These are phyloP conservation scores for Albugo candida DNA, from an alignment of 352 stramenopile species.

Conservation along the genomic window DNA sequence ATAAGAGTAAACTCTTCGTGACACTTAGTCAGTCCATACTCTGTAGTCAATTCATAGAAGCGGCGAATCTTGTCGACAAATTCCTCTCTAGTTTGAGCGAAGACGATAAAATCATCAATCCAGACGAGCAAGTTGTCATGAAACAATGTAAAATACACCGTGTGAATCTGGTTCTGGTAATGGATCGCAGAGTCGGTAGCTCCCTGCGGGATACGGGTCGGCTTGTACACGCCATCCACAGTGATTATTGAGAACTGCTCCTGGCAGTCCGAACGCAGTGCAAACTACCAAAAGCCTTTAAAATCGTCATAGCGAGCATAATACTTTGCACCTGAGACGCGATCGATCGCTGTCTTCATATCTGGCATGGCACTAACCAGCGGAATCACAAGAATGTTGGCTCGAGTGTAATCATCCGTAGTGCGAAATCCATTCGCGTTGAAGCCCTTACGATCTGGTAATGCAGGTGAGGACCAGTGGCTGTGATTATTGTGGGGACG, in stretches of 20 bases:
- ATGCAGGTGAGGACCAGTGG: too few species aligned
- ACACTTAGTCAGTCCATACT: neutral
- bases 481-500: too few species aligned
- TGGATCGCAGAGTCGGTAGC: conserved; percentile 7
- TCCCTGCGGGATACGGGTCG: conserved; percentile 11
- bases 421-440: too few species aligned
- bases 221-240: conserved; percentile 6
- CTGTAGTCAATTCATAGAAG: neutral
- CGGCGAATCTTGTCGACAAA: neutral
- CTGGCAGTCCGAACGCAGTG: conserved; percentile 5
- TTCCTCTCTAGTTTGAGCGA: conserved; percentile 7
- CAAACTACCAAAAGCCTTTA: conserved; percentile 7
- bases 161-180: conserved; percentile 12
- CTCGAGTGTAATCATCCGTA: too few species aligned
- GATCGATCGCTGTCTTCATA: neutral
- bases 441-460: too few species aligned
- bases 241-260: conserved; percentile 6
- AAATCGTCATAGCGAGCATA: neutral
- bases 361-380: neutral
- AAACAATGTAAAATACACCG: too few species aligned
- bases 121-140: conserved; percentile 5
- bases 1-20: conserved; percentile 2
- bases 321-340: neutral
- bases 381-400: too few species aligned
- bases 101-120: conserved; percentile 9